These are phyloP conservation scores for Taiwanofungus camphoratus DNA, from an alignment of 1,284 basidiomycete genomes.

Conservation along the genomic window DNA sequence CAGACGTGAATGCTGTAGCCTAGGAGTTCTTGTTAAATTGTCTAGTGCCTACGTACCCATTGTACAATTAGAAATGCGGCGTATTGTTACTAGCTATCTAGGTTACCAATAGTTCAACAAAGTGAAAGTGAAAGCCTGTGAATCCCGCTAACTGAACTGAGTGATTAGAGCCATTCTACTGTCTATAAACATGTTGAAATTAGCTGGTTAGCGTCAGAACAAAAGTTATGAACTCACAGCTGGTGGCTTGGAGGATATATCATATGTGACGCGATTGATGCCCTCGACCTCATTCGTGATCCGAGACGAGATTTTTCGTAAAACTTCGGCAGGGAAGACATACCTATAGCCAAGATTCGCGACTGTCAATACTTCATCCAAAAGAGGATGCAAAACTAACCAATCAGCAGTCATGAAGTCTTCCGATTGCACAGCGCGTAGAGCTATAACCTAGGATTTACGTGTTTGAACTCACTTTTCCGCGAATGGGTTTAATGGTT, in stretches of 20 bases:
- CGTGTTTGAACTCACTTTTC: neutral
- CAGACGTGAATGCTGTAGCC: no score
- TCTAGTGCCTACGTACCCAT: no score
- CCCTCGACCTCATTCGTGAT: slow-evolving; percentile 98
- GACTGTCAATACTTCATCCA: neutral
- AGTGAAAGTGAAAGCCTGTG: no score
- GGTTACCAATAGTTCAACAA: no score
- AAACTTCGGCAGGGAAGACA: slow-evolving; percentile 89
- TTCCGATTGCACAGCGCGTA: slow-evolving; percentile 89
- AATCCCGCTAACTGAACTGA: neutral
- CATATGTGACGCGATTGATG: slow-evolving; percentile 92
- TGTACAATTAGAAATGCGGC: no score
- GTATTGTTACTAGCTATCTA: no score
- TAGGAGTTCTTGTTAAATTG: no score
- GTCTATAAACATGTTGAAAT: slow-evolving; percentile 15
- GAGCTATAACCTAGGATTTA: slow-evolving; percentile 64
- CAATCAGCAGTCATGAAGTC: slow-evolving; percentile 99
- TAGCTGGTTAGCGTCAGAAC: no score
- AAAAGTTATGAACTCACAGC: slow-evolving; percentile 46
- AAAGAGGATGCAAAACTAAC: slow-evolving; percentile 39
- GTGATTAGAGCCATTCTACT: slow-evolving; percentile 25
- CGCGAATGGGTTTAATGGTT: neutral
- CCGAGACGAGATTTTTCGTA: slow-evolving; percentile 90
- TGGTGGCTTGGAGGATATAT: slow-evolving; percentile 97
- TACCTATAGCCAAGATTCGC: slow-evolving; percentile 48